Percentiles rank a stretch among this genome's conserved stretches.
Evolutionary conservation across 1,139 yeast genomes (phyloP).

Genomic region (Zygoascus meyerae): DNA sequence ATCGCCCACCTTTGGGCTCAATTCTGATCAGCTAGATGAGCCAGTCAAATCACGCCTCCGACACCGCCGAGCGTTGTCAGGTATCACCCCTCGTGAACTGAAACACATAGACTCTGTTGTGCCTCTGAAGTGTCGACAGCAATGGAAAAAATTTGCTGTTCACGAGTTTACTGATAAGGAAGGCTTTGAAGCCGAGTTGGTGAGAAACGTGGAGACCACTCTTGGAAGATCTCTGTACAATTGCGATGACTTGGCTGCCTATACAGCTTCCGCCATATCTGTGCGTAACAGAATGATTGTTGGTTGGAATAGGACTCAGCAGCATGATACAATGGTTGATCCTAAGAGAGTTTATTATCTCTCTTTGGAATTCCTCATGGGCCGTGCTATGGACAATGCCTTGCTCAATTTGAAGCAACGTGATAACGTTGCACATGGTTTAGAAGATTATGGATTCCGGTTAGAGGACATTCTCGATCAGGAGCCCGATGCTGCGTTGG

Average conservation of each 20-base stretch:
- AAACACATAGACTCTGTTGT: constrained; percentile 75
- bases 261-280: constrained; percentile 78
- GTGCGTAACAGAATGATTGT: constrained; percentile 74
- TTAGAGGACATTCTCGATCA: constrained; percentile 79
- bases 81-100: constrained; percentile 86
- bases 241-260: constrained; percentile 88
- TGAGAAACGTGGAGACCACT: constrained; percentile 82
- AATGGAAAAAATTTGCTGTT: constrained; percentile 65
- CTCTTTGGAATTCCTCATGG: constrained; percentile 88
- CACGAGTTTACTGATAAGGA: constrained; percentile 47
- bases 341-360: constrained; percentile 84
- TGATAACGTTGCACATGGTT: constrained; percentile 48
- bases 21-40: constrained; percentile 8
- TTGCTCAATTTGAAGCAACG: constrained; percentile 68
- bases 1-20: constrained; percentile 9
- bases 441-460: constrained; percentile 75
- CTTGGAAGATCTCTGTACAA: constrained; percentile 86
- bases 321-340: constrained; percentile 74
- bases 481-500: constrained; percentile 92
- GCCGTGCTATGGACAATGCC: constrained; percentile 92
- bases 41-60: constrained; percentile 17
- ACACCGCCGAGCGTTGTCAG: constrained; percentile 66
- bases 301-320: constrained; percentile 94
- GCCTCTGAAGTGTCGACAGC: constrained; percentile 68
- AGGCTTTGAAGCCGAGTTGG: constrained; percentile 65